Conservation (phyloP, 371 early-diverging fungal species). For the Mortierella sp. region DNA sequence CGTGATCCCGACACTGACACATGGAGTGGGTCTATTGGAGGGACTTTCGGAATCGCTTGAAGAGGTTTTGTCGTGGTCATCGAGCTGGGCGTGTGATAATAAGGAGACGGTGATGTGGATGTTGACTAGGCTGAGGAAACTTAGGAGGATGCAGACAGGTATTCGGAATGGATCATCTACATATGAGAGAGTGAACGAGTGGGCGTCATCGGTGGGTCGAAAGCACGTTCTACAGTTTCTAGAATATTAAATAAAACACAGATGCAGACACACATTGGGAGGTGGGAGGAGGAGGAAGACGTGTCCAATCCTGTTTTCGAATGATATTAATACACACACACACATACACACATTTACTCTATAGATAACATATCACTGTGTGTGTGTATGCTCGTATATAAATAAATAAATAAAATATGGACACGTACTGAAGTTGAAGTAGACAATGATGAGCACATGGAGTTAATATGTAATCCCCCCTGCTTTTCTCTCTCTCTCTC, state of each 20-base stretch:
- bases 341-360: no score
- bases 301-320: no score
- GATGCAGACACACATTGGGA: no score
- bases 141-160: background rate
- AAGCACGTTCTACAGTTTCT: background rate
- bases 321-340: no score
- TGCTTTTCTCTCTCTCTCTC: background rate
- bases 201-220: background rate
- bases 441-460: no score
- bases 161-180: background rate
- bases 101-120: constrained; percentile 11
- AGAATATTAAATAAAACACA: background rate
- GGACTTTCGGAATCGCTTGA: constrained; percentile 9
- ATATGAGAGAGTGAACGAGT: background rate
- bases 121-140: background rate
- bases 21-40: constrained; percentile 17
- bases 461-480: no score
- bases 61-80: background rate
- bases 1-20: constrained; percentile 11
- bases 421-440: background rate
- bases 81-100: constrained; percentile 6
- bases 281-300: no score
- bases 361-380: no score
- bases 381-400: no score
- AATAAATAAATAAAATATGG: background rate